Evolutionary conservation across 495 filamentous ascomycete species (phyloP).

Genomic region (Evernia prunastri): DNA sequence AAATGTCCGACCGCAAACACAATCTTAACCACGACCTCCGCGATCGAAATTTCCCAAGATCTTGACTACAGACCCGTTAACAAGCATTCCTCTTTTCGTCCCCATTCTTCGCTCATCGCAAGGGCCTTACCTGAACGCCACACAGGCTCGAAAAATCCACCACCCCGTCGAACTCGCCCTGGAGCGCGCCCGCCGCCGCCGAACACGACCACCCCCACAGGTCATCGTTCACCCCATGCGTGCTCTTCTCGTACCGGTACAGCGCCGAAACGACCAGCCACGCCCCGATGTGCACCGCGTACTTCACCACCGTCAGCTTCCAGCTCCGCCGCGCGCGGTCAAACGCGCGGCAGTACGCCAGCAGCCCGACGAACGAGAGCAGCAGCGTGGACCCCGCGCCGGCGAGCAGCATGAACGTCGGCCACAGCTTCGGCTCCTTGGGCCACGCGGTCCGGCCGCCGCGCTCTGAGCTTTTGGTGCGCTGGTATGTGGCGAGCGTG

Average conservation of each 20-base stretch:
- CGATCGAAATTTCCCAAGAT: conserved; percentile 21
- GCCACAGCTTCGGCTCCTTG: conserved; percentile 21
- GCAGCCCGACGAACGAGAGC: conserved; percentile 8
- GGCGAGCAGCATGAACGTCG: conserved; percentile 22
- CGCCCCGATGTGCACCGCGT: conserved; percentile 19
- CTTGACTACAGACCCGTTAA: conserved; percentile 12
- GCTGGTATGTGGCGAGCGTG: conserved; percentile 5
- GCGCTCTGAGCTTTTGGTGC: conserved; percentile 6
- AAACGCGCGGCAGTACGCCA: conserved; percentile 20
- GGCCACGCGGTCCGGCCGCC: conserved; percentile 22
- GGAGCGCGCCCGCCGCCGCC: conserved; percentile 9
- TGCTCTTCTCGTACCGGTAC: conserved; percentile 23
- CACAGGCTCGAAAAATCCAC: conserved; percentile 19
- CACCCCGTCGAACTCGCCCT: conserved; percentile 16
- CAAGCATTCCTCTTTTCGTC: neutral
- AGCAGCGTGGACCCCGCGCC: conserved; percentile 18
- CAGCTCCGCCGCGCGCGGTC: conserved; percentile 17
- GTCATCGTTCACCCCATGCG: conserved; percentile 18
- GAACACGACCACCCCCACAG: conserved; percentile 24
- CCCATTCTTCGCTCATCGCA: too few species aligned
- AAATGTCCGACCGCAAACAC: conserved; percentile 22
- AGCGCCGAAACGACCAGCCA: conserved; percentile 19
- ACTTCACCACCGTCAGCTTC: conserved; percentile 21
- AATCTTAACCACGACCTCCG: conserved; percentile 18
- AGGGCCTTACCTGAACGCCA: conserved; percentile 12